Evolutionary conservation across 371 early-diverging fungal species (phyloP).

Genomic region (Encephalitozoon romaleae): DNA sequence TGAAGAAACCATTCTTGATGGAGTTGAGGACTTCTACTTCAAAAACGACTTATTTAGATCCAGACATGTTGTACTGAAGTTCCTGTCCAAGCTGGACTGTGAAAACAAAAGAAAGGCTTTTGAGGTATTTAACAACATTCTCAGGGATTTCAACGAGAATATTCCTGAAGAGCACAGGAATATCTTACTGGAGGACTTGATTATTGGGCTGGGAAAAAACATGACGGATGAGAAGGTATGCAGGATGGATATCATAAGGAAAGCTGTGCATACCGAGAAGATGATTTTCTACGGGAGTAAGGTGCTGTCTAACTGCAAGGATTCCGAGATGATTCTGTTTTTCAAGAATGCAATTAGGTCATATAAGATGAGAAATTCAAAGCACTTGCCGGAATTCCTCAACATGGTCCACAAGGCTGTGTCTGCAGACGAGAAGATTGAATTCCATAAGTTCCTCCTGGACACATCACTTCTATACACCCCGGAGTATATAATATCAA

Average conservation of each 20-base stretch:
- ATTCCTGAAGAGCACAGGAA: slow-evolving; percentile 26
- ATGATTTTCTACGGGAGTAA: not conserved
- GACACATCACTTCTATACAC: slow-evolving; percentile 4
- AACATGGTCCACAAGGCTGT: slow-evolving; percentile 6
- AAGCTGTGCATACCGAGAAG: not conserved
- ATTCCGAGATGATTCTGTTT: not conserved
- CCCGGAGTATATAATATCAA: slow-evolving; percentile 8
- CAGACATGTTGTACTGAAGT: slow-evolving; percentile 22
- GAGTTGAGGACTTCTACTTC: slow-evolving; percentile 50
- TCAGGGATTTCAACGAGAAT: not conserved
- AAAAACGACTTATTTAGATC: slow-evolving; percentile 46
- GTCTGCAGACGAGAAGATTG: not conserved
- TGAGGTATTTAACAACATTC: slow-evolving; percentile 19
- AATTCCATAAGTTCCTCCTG: not conserved
- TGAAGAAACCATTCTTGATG: slow-evolving; percentile 22
- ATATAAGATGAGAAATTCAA: not conserved
- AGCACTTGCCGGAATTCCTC: not conserved
- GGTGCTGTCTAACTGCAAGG: not conserved
- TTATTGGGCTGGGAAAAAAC: slow-evolving; percentile 17
- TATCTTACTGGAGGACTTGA: slow-evolving; percentile 19
- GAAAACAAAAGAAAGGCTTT: not conserved
- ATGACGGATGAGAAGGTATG: not conserved
- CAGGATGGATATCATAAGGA: not conserved
- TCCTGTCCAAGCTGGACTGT: slow-evolving; percentile 8
- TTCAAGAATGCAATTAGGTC: slow-evolving; percentile 9